phyloP scores from a whole-genome alignment of 768 basidiomycete species.

The Albatrellus ellisii region DNA sequence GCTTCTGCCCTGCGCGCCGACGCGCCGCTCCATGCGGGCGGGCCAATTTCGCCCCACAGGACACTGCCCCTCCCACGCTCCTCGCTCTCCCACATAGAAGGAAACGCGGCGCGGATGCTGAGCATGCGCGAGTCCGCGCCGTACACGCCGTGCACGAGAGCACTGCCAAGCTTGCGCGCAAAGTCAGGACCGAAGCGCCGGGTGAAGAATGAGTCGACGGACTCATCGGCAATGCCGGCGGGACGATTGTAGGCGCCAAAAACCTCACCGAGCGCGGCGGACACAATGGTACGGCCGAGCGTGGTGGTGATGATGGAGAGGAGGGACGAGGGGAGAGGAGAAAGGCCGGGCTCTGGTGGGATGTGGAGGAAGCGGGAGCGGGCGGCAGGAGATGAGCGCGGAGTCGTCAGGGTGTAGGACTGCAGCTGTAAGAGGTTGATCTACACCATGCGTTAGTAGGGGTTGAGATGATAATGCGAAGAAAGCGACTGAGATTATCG shows the following conservation, averaged over 20 bases:
- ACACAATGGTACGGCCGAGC: constrained; percentile 33
- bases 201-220: constrained; percentile 63
- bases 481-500: constrained; percentile 5
- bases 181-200: constrained; percentile 62
- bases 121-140: constrained; percentile 70
- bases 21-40: constrained; percentile 10
- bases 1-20: constrained; percentile 6
- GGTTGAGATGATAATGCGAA: neutral
- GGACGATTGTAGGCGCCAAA: constrained; percentile 21
- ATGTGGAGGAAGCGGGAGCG: constrained; percentile 63
- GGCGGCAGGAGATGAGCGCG: constrained; percentile 58
- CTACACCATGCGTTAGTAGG: constrained; percentile 25
- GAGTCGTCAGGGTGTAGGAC: constrained; percentile 49
- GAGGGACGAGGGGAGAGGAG: constrained; percentile 30
- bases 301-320: constrained; percentile 24
- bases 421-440: constrained; percentile 60
- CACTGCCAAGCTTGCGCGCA: constrained; percentile 60
- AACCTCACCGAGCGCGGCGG: constrained; percentile 44
- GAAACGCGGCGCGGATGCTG: constrained; percentile 69
- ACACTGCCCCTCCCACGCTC: constrained; percentile 58
- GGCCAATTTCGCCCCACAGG: constrained; percentile 39
- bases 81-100: constrained; percentile 58
- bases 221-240: constrained; percentile 45
- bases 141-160: constrained; percentile 88
- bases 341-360: constrained; percentile 37